Evolutionary conservation across 345 rosid species (phyloP).

Genomic region (Camelina hispida): DNA sequence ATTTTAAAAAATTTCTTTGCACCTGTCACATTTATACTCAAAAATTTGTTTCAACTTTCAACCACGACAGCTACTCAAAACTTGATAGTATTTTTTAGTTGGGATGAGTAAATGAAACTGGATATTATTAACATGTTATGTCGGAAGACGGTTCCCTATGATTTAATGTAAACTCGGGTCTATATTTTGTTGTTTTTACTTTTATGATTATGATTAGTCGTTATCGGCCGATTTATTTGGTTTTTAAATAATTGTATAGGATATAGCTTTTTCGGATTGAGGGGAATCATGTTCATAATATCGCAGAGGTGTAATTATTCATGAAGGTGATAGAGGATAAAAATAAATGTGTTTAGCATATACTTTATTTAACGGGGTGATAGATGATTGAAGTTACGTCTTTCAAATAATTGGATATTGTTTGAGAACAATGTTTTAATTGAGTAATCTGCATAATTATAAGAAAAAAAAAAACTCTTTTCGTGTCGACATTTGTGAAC

Average conservation of each 20-base stretch:
- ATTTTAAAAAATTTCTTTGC: not conserved
- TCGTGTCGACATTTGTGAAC: constrained; percentile 12
- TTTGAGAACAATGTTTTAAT: not conserved
- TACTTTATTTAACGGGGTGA: constrained; percentile 34
- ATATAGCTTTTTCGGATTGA: constrained; percentile 33
- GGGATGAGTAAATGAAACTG: constrained; percentile 33
- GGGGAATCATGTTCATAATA: constrained; percentile 40
- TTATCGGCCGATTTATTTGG: constrained; percentile 22
- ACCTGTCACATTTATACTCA: not conserved
- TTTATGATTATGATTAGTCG: constrained; percentile 25
- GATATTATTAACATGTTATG: constrained; percentile 27
- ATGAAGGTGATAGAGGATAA: constrained; percentile 36
- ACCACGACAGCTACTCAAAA: constrained; percentile 27
- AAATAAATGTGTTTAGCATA: constrained; percentile 40
- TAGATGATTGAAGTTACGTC: constrained; percentile 39
- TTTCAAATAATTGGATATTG: not conserved
- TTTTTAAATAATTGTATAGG: constrained; percentile 9
- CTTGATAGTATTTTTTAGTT: constrained; percentile 13
- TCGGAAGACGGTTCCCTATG: constrained; percentile 35
- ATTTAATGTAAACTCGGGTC: constrained; percentile 18
- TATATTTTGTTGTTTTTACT: not conserved
- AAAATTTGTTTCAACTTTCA: constrained; percentile 7
- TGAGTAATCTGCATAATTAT: not conserved
- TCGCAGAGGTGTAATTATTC: constrained; percentile 23
- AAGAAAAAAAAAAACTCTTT: not conserved